Evolutionary conservation across 257 asterid species (phyloP), one percentile per base, ranked within the genome.

Genomic region (Nemophila menziesii): DNA sequence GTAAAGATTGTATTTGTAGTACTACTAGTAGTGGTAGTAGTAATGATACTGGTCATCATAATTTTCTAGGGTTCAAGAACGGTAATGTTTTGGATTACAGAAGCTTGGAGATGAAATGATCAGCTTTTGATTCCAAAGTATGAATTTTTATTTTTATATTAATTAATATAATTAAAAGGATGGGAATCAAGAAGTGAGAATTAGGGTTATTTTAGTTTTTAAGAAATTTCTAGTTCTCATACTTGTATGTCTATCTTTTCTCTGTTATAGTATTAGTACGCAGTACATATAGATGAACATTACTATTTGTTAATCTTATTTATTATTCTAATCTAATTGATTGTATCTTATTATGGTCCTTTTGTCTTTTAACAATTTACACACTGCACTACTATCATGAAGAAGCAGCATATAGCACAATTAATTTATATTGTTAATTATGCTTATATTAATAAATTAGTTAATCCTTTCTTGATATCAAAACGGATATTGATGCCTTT

Each of bases 41-140:
- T 5, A 46, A 24, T 21, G 52, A 56, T 40, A 57, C 14, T 29
- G 52, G 72, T 47, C 86, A 70, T 9, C 69, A 71, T 60, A 78
- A 77, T 17, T 78, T 74, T 55, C 75, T 77, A 42, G 78, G 87
- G 49, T 58, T 82, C 47, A 74, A 70, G 59, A 48, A 39, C 56
- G 71, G 65, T 54, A 67, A 64, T 10, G 73, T 80, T 22, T 60
- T 83, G 80, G 93, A 77, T 41, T 77, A 62, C 46, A 65, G 83
- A 74, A 69, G 80, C 66, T 68, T 76, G 73, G 80, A 75, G 67
- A 73, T 68, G 77, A 73, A 78, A 56, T 74, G 60, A 64, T n/a
- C n/a, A 38, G 19, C 22, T 29, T 22, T 17, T 19, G 14, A 14
- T 33, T 33, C 12, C 36, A 7, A 29, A 29, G 36, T 13, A 11